phyloP scores from a whole-genome alignment of 768 basidiomycete species.

The Dioszegia hungarica region DNA sequence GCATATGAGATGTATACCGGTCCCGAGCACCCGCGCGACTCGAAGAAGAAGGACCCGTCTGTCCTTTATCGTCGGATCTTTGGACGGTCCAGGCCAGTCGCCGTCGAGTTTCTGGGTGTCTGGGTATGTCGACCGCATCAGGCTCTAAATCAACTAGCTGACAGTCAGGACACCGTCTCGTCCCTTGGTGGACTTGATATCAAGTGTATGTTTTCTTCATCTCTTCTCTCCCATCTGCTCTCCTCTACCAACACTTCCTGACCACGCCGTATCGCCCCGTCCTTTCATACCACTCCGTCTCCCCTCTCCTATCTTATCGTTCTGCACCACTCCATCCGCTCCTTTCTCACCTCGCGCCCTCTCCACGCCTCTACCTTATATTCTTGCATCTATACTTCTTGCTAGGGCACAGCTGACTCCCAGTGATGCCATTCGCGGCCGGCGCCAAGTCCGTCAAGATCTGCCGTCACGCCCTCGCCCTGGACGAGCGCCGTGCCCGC shows the following conservation, averaged over 20 bases:
- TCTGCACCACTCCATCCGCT: too few species aligned
- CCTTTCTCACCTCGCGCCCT: too few species aligned
- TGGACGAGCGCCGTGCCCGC: constrained; percentile 38
- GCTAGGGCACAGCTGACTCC: background rate
- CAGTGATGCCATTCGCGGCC: constrained; percentile 24
- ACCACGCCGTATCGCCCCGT: too few species aligned
- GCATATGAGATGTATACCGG: constrained; percentile 10
- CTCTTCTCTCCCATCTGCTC: too few species aligned
- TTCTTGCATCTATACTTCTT: background rate
- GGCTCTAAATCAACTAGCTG: background rate
- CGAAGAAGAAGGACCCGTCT: background rate
- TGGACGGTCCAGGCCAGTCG: constrained; percentile 10
- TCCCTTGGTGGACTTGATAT: constrained; percentile 17
- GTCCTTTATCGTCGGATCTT: constrained; percentile 16
- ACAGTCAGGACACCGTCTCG: constrained; percentile 26
- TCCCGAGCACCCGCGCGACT: background rate
- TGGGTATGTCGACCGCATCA: background rate
- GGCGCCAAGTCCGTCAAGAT: constrained; percentile 16
- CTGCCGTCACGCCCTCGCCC: constrained; percentile 39
- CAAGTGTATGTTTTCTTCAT: background rate
- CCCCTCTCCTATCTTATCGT: too few species aligned
- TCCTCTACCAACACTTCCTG: too few species aligned
- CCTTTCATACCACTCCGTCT: too few species aligned
- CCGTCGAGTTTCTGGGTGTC: constrained; percentile 16
- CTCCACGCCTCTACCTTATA: too few species aligned